A percentile compares a stretch with the other conserved stretches of the same genome.
These are phyloP conservation scores for Spergularia marina DNA, from an alignment of 148 eudicot species.

Conservation along the genomic window DNA sequence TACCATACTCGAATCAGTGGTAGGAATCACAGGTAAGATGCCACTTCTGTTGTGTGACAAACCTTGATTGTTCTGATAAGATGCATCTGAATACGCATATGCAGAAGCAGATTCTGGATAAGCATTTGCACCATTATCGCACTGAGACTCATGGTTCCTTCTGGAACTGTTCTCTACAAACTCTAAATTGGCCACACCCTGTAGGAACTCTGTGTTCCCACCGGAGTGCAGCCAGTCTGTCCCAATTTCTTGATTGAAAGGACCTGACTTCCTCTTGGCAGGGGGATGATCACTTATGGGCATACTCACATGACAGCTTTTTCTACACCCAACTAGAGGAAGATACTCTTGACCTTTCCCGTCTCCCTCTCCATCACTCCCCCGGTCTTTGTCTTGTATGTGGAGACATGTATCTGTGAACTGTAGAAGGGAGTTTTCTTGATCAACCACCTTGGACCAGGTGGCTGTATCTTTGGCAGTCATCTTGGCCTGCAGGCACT, in stretches of 20 bases:
- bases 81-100: neutral
- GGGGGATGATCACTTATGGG: neutral
- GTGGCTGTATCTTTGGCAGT: conserved; percentile 41
- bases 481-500: conserved; percentile 46
- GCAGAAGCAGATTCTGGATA: conserved; percentile 4
- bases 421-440: conserved; percentile 21
- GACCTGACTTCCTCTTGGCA: conserved; percentile 20
- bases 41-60: neutral
- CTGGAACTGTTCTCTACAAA: neutral
- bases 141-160: conserved; percentile 8
- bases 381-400: conserved; percentile 11
- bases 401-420: conserved; percentile 16
- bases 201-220: conserved; percentile 4
- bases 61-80: neutral
- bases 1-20: conserved; percentile 1
- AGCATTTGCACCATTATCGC: neutral
- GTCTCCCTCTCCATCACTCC: neutral
- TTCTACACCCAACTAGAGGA: neutral
- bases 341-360: neutral
- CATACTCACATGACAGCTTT: neutral
- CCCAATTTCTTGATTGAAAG: conserved; percentile 9
- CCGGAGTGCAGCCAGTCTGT: neutral
- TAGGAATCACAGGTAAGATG: neutral
- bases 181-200: conserved; percentile 4
- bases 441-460: conserved; percentile 30